Evolutionary conservation across 1,284 basidiomycete genomes (phyloP), one percentile per base, ranked within the genome.

Genomic region (Ustilago vetiveriae): DNA sequence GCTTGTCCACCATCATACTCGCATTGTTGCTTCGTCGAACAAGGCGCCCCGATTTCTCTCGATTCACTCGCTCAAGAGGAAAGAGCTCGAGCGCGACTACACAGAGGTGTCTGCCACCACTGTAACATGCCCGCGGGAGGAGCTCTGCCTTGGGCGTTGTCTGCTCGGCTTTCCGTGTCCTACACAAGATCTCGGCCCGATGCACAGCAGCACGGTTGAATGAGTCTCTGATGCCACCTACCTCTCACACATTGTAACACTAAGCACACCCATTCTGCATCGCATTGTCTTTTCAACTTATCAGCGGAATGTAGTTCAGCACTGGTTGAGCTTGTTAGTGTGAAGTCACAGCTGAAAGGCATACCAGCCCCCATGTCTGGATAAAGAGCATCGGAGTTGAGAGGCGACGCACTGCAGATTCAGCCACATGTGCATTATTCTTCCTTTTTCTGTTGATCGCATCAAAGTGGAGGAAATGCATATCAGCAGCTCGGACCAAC

Each of bases 11-110:
- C 46, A 62, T n/a, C 53, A 62, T 13, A 48, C 53, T 21, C 58
- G 46, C 2, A 30, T 62, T 36, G 32, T 63, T 5, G 55, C 48
- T 26, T 57, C 65, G 40, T 36, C 48, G n/a, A 36, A 44, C 22
- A 63, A 58, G 47, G 67, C 67, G 8, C 60, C 67, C 9, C 55
- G 67, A 27, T 70, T 70, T 21, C 45, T 70, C 4, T 70, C 67
- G 14, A 57, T 70, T 14, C 67, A 65, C 19, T 62, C 67, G 16
- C 43, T 70, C 39, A 58, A 55, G 36, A 29, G 52, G 14, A 70
- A 65, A 33, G 60, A 70, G 40, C 60, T 70, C 38, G 67, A 70
- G 3, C 43, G 60, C 16, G 67, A 65, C 43, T 60, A 30, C 19
- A 58, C 54, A 35, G 33, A 63, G n/a, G 50, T 47, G 3, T 23